These are phyloP conservation scores for Penicillium goetzii DNA, from an alignment of 495 filamentous ascomycete species.

Conservation along the genomic window DNA sequence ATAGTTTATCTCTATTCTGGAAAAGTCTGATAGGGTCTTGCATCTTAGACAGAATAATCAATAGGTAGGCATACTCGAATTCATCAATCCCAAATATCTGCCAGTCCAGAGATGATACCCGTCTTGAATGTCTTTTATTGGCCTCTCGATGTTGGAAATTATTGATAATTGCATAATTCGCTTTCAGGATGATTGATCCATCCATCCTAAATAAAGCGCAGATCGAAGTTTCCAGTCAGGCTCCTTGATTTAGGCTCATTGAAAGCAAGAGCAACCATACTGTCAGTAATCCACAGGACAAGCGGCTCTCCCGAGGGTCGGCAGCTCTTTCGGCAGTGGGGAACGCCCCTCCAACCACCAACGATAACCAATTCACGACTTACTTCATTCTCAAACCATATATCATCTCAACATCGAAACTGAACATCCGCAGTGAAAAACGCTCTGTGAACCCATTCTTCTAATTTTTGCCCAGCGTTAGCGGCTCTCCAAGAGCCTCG, in stretches of 20 bases:
- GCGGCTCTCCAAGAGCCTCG: neutral
- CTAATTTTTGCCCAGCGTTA: neutral
- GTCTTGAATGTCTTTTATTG: neutral
- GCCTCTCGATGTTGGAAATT: neutral
- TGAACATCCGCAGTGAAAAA: neutral
- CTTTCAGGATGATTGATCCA: neutral
- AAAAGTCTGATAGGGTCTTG: too few relatives aligned
- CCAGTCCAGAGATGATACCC: neutral
- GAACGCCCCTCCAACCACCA: neutral
- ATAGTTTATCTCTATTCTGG: too few relatives aligned
- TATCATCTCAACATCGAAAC: neutral
- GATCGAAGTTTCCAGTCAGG: neutral
- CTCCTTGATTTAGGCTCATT: neutral
- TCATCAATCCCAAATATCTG: neutral
- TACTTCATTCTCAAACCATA: neutral
- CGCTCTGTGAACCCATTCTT: neutral
- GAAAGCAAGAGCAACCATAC: neutral
- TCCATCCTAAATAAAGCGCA: neutral
- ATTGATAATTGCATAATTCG: neutral
- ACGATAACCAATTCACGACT: neutral
- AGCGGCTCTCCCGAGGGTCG: conserved; percentile 7
- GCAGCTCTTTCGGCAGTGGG: conserved; percentile 9
- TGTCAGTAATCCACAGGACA: neutral
- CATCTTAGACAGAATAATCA: conserved; percentile 11
- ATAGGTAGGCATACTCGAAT: neutral